Percentiles rank a stretch among this genome's conserved stretches.
Evolutionary conservation across 148 eudicot genomes (phyloP).

Genomic region (Rhododendron griersonianum): DNA sequence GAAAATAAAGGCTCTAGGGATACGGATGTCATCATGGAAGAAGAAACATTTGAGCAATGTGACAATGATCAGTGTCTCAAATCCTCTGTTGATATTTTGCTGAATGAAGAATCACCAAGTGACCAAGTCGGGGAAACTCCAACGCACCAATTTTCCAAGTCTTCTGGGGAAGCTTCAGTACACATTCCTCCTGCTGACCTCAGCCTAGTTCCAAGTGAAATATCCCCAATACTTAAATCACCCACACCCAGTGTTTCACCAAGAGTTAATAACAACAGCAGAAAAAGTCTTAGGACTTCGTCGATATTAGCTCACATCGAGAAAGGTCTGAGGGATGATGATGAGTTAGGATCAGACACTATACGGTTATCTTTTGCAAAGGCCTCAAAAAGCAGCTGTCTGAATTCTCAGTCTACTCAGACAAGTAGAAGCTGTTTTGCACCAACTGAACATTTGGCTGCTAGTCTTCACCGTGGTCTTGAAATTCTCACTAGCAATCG

Average conservation of each 20-base stretch:
- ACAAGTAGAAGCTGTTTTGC: constrained; percentile 32
- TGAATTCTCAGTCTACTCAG: constrained; percentile 29
- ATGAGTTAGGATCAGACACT: constrained; percentile 21
- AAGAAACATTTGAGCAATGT: constrained; percentile 45
- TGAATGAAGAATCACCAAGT: constrained; percentile 23
- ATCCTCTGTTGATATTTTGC: constrained; percentile 14
- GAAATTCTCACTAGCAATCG: constrained; percentile 60
- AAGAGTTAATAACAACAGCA: constrained; percentile 48
- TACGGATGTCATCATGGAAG: constrained; percentile 74
- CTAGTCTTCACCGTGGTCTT: constrained; percentile 82
- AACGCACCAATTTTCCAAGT: constrained; percentile 2
- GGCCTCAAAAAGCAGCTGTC: constrained; percentile 35
- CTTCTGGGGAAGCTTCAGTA: constrained; percentile 12
- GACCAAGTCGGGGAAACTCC: constrained; percentile 17
- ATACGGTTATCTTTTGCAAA: constrained; percentile 31
- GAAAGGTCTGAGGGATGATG: constrained; percentile 23
- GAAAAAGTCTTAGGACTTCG: constrained; percentile 72
- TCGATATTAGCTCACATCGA: constrained; percentile 52
- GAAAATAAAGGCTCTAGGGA: constrained; percentile 36
- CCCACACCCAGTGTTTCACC: constrained; percentile 85
- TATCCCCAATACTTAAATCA: constrained; percentile 60
- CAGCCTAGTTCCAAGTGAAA: constrained; percentile 35
- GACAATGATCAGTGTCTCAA: constrained; percentile 9
- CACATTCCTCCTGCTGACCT: constrained; percentile 25
- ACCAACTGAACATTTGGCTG: constrained; percentile 64